phyloP scores from a whole-genome alignment of 129 eudicot genomes.

The carrot (Daucus carota) region DNA sequence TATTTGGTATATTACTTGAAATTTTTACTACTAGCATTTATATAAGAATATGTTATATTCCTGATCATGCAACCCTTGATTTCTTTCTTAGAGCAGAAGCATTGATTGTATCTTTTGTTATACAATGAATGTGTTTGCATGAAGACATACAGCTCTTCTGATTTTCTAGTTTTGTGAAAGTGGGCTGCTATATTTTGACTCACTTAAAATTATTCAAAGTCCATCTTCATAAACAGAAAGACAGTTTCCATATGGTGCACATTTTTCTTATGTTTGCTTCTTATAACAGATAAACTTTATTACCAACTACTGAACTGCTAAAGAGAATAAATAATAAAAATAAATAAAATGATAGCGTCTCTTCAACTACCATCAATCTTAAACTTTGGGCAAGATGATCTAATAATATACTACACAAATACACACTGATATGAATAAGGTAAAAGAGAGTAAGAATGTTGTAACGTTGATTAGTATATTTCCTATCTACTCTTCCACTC shows the following conservation, averaged over 20 bases:
- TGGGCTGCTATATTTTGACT: neutral
- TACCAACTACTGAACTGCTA: neutral
- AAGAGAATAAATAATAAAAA: neutral
- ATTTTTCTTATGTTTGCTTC: neutral
- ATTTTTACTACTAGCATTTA: constrained; percentile 16
- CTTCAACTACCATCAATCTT: neutral
- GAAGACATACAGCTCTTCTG: neutral
- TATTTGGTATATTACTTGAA: constrained; percentile 15
- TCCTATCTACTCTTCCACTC: too few species aligned
- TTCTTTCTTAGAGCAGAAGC: neutral
- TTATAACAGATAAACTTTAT: neutral
- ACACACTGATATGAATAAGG: too few species aligned
- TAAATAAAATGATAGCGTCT: neutral
- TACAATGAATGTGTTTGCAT: neutral
- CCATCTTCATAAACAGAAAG: neutral
- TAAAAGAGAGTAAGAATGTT: too few species aligned
- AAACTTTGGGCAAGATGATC: neutral
- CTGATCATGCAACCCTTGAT: neutral
- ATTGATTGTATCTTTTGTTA: too few species aligned
- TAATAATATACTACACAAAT: too few species aligned
- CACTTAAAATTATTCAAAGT: neutral
- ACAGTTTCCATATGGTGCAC: neutral
- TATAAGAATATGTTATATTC: neutral
- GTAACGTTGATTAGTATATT: too few species aligned
- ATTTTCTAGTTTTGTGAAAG: neutral